These are phyloP conservation scores for Calycina marina DNA, from an alignment of 2,329 filamentous ascomycete genomes.

Conservation along the genomic window DNA sequence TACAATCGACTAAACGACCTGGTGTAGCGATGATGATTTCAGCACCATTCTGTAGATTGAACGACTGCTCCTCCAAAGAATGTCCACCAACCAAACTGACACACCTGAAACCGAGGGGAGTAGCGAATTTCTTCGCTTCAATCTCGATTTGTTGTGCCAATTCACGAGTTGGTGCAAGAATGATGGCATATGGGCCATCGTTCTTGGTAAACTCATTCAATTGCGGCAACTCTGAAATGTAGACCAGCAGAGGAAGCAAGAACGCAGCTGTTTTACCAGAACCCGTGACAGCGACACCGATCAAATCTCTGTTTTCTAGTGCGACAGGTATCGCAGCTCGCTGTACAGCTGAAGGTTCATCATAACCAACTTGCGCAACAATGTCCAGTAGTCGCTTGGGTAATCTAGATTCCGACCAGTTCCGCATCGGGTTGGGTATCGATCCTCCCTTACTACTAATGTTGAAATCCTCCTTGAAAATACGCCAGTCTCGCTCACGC, in stretches of 20 bases:
- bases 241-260: conserved; percentile 78
- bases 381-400: conserved; percentile 68
- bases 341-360: conserved; percentile 83
- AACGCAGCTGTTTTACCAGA: conserved; percentile 98
- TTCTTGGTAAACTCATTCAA: conserved; percentile 78
- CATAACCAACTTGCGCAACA: conserved; percentile 74
- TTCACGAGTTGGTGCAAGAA: conserved; percentile 91
- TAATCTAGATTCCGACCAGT: conserved; percentile 73
- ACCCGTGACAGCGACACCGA: conserved; percentile 93
- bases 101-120: conserved; percentile 79
- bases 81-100: conserved; percentile 98
- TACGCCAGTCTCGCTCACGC: conserved; percentile 96
- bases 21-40: conserved; percentile 99
- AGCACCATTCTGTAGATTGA: conserved; percentile 76
- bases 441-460: conserved; percentile 85
- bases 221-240: conserved; percentile 80
- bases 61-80: conserved; percentile 84
- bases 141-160: conserved; percentile 93
- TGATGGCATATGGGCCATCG: conserved; percentile 93
- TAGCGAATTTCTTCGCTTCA: conserved; percentile 85
- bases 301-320: conserved; percentile 83
- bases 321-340: conserved; percentile 92
- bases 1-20: conserved; percentile 91
- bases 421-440: conserved; percentile 93
- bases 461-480: conserved; percentile 98